A percentile compares a stretch with the other conserved stretches of the same genome.
phyloP scores from a whole-genome alignment of 2,329 filamentous ascomycete species.

The Sclerotinia spermophila region DNA sequence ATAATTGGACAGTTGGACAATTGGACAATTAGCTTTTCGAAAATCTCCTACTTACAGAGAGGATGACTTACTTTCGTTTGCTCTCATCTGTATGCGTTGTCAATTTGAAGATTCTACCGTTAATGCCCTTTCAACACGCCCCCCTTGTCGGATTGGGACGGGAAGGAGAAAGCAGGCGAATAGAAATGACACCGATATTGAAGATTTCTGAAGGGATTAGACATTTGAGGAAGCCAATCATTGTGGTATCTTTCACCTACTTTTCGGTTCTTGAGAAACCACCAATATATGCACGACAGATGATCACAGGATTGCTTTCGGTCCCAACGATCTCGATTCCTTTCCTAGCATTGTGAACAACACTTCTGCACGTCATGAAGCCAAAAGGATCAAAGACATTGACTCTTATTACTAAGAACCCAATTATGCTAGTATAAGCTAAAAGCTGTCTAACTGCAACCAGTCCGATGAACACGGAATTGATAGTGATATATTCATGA shows the following conservation, averaged over 20 bases:
- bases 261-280: background rate
- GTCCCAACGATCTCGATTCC: conserved; percentile 14
- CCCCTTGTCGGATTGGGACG: conserved; percentile 10
- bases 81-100: conserved; percentile 18
- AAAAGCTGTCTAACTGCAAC: background rate
- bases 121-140: background rate
- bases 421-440: background rate
- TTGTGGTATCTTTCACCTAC: background rate
- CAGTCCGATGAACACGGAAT: background rate
- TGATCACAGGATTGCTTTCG: conserved; percentile 17
- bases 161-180: conserved; percentile 6
- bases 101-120: conserved; percentile 14
- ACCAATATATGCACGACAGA: background rate
- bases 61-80: background rate
- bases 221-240: background rate
- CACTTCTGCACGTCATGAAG: background rate
- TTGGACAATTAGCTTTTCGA: background rate
- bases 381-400: background rate
- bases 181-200: conserved; percentile 12
- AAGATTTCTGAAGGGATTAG: background rate
- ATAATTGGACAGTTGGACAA: background rate
- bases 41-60: background rate
- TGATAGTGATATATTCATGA: background rate
- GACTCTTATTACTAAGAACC: background rate
- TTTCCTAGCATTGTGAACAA: background rate